Percentiles rank a stretch among this genome's conserved stretches.
phyloP scores from a whole-genome alignment of 768 basidiomycete genomes.

The Stropharia rugosoannulata region DNA sequence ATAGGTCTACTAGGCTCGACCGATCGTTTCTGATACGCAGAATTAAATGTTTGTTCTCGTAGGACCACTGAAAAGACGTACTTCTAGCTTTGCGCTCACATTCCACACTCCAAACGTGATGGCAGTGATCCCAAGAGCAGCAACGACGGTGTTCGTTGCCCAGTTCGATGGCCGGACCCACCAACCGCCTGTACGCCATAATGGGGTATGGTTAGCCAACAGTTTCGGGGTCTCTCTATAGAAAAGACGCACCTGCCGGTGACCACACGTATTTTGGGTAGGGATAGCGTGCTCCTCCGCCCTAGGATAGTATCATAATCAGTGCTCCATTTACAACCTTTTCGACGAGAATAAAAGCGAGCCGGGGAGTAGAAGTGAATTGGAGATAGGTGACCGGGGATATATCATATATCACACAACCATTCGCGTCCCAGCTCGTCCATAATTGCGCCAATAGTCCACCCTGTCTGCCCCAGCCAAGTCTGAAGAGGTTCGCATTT shows the following conservation, averaged over 20 bases:
- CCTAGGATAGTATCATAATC: conserved; percentile 37
- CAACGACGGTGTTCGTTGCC: conserved; percentile 80
- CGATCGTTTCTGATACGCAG: conserved; percentile 46
- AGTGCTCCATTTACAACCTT: background rate
- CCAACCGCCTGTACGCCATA: conserved; percentile 73
- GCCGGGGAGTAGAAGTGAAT: no score
- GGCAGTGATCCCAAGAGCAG: conserved; percentile 64
- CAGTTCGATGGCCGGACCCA: conserved; percentile 92
- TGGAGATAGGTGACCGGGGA: no score
- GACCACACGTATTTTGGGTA: conserved; percentile 96
- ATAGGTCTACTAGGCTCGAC: conserved; percentile 66
- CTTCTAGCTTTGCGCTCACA: conserved; percentile 79
- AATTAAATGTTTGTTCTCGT: background rate
- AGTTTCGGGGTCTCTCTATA: background rate
- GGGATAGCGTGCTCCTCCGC: conserved; percentile 85
- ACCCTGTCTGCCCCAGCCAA: no score
- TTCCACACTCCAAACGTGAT: conserved; percentile 67
- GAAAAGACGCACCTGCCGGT: conserved; percentile 63
- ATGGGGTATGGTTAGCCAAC: background rate
- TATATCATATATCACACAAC: no score
- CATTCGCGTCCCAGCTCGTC: no score
- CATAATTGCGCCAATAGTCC: no score
- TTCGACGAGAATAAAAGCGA: no score
- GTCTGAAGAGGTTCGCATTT: no score
- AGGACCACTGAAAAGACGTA: conserved; percentile 30